Percentiles rank a stretch among this genome's conserved stretches.
Conservation (phyloP, 495 filamentous ascomycete species). For the Talaromyces proteolyticus region DNA sequence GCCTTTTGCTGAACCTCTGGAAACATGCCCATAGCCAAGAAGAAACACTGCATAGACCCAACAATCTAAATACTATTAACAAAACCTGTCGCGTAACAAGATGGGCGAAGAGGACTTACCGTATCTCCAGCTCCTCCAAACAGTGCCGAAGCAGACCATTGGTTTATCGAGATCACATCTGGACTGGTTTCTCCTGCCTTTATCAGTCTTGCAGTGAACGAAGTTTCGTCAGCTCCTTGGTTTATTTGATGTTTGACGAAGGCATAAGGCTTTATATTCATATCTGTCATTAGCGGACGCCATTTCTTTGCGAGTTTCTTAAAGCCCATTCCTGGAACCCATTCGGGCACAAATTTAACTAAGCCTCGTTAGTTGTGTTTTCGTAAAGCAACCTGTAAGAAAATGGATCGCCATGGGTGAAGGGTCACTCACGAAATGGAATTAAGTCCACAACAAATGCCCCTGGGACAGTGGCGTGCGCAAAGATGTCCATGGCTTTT, state of each 20-base stretch:
- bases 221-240: conserved; percentile 20
- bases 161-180: conserved; percentile 24
- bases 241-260: conserved; percentile 41
- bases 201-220: conserved; percentile 31
- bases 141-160: conserved; percentile 44
- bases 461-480: conserved; percentile 23
- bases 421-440: conserved; percentile 12
- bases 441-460: conserved; percentile 36
- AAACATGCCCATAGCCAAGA: conserved; percentile 33
- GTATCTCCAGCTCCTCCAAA: conserved; percentile 56
- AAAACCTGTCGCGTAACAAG: background rate
- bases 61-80: conserved; percentile 12
- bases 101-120: conserved; percentile 7
- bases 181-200: conserved; percentile 15
- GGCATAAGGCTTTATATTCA: conserved; percentile 27
- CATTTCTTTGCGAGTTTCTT: conserved; percentile 25
- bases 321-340: conserved; percentile 43
- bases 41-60: conserved; percentile 17
- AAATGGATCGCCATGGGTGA: too few relatives aligned
- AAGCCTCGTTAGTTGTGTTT: background rate
- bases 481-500: conserved; percentile 29
- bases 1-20: conserved; percentile 41
- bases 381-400: background rate
- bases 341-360: conserved; percentile 34
- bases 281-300: conserved; percentile 10